Evolutionary conservation across 2,329 filamentous ascomycete genomes (phyloP), one percentile per base, ranked within the genome.

Genomic region (Aspergillus quadricinctus): DNA sequence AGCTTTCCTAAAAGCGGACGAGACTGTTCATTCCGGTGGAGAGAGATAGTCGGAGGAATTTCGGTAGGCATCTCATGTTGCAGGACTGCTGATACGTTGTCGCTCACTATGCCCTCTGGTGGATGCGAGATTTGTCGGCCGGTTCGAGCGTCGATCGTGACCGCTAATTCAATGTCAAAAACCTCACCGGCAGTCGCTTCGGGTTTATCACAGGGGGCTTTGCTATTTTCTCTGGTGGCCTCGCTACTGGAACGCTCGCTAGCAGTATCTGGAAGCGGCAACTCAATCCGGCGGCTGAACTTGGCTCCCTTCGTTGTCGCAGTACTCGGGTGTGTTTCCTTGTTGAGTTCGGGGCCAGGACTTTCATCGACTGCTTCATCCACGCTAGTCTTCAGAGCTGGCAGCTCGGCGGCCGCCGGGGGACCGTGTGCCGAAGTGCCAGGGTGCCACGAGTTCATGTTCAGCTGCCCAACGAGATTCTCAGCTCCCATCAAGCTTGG

Each of bases 1-100:
- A 96, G 75, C 54, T 84, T 83, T 7, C 88, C 91, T 1, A 91
- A 79, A 2, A 75, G 61, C 60, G 69, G 70, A 23, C 68, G 68
- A 21, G 75, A 23, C 11, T 21, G 69, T 57, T 73, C 73, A 45
- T 66, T 55, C 19, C 74, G 74, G 10, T 64, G 60, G 43, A 52
- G 40, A 14, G 21, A 46, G 21, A 62, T 29, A 25, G 52, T 27
- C 48, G 58, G 52, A 35, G 54, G 52, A 48, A 55, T 57, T 51
- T 28, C 52, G 43, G 40, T 51, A 50, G 56, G 54, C 3, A 25
- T 55, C 17, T 40, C 48, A 28, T 45, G 41, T n/a, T 37, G 50
- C 14, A 19, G 11, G 40, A 61, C 57, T 7, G 62, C 59, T 10
- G 55, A 37, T 9, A 52, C 49, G 7, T 53, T n/a, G 52, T 66